These are phyloP conservation scores for Lepraria neglecta DNA, from an alignment of 495 filamentous ascomycete genomes.

Conservation along the genomic window DNA sequence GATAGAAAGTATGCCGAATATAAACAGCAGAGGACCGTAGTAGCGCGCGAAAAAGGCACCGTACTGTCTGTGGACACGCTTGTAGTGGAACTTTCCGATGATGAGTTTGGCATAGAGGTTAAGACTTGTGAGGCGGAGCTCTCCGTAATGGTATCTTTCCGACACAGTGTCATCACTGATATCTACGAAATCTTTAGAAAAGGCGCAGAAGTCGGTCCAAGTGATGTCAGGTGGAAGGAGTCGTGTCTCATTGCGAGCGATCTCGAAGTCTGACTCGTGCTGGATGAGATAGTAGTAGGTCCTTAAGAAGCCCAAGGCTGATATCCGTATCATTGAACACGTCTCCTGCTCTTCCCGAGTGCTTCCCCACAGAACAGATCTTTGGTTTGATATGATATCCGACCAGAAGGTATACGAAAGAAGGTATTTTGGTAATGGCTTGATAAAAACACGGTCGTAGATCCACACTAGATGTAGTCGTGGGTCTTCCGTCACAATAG, in stretches of 20 bases:
- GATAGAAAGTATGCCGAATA: slow-evolving; percentile 30
- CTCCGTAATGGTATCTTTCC: slow-evolving; percentile 36
- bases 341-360: neutral
- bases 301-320: slow-evolving; percentile 37
- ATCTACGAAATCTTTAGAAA: slow-evolving; percentile 16
- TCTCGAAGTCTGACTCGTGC: slow-evolving; percentile 34
- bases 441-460: slow-evolving; percentile 45
- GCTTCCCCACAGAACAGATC: neutral
- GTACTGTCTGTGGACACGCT: slow-evolving; percentile 29
- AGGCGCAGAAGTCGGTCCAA: slow-evolving; percentile 21
- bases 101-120: slow-evolving; percentile 29
- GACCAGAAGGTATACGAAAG: slow-evolving; percentile 43
- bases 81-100: slow-evolving; percentile 19
- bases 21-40: slow-evolving; percentile 29
- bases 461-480: slow-evolving; percentile 52
- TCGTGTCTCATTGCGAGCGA: slow-evolving; percentile 31
- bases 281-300: slow-evolving; percentile 38
- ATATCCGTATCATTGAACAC: neutral
- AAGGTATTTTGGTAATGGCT: slow-evolving; percentile 49
- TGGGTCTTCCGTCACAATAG: slow-evolving; percentile 43
- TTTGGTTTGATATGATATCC: slow-evolving; percentile 23
- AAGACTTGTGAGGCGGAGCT: slow-evolving; percentile 35
- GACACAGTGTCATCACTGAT: slow-evolving; percentile 23
- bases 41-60: slow-evolving; percentile 30
- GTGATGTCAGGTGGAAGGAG: slow-evolving; percentile 33